Base-by-base conservation (phyloP, 2,329 filamentous ascomycete genomes). In the Cadophora malorum region DNA sequence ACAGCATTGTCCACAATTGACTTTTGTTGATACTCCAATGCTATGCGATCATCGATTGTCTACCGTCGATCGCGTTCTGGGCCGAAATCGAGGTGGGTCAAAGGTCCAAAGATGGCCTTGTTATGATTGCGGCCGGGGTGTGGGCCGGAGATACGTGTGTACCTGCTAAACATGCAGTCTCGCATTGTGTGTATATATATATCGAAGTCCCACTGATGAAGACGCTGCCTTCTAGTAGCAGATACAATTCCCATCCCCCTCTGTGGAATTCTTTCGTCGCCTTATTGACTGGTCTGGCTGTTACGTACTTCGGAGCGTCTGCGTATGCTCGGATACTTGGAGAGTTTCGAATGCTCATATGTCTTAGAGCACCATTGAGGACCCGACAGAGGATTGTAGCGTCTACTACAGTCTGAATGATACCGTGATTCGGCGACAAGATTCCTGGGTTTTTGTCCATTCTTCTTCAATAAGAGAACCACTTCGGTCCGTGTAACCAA, bases 31-130 rank as follows among this genome's bases (percentile, higher is more conserved):
- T 8, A 2, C 9, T 25, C n/a, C 21, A 59, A 19, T 23, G 21
- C n/a, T 4, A 23, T 45, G 12, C 56, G 1, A 25, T 21, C 33
- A 7, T 45, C 8, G 9, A 3, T 4, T 38, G n/a, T 28, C 4
- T 38, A 10, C 12, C 33, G 10, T 25, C 21, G 19, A 25, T 38
- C 31, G 21, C 21, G 35, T 45, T 45, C 12, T 59, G 3, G 56
- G 35, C 56, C 56, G 21, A 28, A 25, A 28, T 2, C 7, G 35
- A 45, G 33, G 56, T 19, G 35, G 10, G 56, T 45, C 21, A 5
- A n/a, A 23, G 59, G 59, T 33, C 59, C 47, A 41, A 14, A 62
- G 41, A 50, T 49, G 41, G 59, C 59, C 59, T 62, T 62, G 59
- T 62, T 62, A 62, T 62, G 59, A 50, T 62, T n/a, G 38, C 7